Evolutionary conservation across 2,329 filamentous ascomycete genomes (phyloP).

Genomic region (Sporothrix dimorphospora): DNA sequence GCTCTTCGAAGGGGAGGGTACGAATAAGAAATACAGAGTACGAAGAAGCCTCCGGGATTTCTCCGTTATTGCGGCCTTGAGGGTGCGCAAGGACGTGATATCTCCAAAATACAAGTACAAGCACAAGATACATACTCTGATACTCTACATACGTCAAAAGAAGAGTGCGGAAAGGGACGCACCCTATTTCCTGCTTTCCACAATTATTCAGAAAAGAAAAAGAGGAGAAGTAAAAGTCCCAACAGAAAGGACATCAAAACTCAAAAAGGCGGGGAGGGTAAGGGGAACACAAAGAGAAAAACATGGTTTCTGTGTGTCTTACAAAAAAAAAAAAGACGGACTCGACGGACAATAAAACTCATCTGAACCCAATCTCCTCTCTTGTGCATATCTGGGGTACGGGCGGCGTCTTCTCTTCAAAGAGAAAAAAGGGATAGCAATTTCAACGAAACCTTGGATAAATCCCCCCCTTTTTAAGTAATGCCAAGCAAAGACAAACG

Average conservation of each 20-base stretch:
- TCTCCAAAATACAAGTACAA: too few species aligned
- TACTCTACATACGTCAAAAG: background rate
- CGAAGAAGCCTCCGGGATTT: background rate
- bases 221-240: background rate
- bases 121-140: background rate
- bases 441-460: conserved; percentile 2
- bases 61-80: background rate
- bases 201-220: background rate
- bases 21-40: background rate
- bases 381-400: background rate
- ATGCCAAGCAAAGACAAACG: background rate
- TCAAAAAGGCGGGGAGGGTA: conserved; percentile 17
- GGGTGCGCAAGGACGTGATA: too few species aligned
- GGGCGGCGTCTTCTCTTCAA: background rate
- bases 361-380: background rate
- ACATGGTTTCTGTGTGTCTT: background rate
- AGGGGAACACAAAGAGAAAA: background rate
- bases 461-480: background rate
- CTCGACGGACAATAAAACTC: too few species aligned
- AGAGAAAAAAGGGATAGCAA: background rate
- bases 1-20: background rate
- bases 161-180: background rate
- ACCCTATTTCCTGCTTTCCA: too few species aligned
- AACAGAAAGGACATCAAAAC: background rate
- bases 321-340: background rate